Evolutionary conservation across 148 eudicot genomes (phyloP).

Genomic region (Rhododendron griersonianum): DNA sequence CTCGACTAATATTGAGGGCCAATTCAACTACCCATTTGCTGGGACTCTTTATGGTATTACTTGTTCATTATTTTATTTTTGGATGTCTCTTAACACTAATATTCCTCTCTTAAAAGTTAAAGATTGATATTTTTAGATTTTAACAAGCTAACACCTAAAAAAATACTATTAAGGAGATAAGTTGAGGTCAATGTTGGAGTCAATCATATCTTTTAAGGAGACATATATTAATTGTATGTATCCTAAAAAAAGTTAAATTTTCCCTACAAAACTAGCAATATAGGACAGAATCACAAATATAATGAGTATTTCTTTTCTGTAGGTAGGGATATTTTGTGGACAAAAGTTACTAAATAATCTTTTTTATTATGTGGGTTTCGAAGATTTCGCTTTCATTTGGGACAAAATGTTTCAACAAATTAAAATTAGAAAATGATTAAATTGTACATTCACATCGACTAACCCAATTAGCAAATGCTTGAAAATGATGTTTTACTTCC

Average conservation of each 20-base stretch:
- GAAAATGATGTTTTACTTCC: neutral
- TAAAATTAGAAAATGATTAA: neutral
- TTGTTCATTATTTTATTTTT: too few species aligned
- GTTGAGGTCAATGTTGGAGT: neutral
- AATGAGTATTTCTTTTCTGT: neutral
- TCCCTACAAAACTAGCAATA: neutral
- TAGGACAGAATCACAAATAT: neutral
- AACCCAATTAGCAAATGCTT: neutral
- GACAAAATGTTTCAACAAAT: neutral
- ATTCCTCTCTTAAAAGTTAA: neutral
- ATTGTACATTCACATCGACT: neutral
- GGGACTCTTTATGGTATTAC: too few species aligned
- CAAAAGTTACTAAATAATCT: neutral
- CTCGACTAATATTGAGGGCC: too few species aligned
- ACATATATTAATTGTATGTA: neutral
- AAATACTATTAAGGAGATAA: neutral
- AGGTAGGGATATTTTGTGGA: neutral
- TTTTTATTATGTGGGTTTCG: neutral
- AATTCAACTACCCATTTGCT: too few species aligned
- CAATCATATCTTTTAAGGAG: neutral
- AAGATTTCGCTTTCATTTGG: neutral
- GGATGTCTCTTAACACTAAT: neutral
- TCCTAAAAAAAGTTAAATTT: neutral
- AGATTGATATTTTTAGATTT: neutral
- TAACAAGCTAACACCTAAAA: neutral